These are phyloP conservation scores for Rhododendron kiyosumense DNA, from an alignment of 148 eudicot genomes.

Conservation along the genomic window DNA sequence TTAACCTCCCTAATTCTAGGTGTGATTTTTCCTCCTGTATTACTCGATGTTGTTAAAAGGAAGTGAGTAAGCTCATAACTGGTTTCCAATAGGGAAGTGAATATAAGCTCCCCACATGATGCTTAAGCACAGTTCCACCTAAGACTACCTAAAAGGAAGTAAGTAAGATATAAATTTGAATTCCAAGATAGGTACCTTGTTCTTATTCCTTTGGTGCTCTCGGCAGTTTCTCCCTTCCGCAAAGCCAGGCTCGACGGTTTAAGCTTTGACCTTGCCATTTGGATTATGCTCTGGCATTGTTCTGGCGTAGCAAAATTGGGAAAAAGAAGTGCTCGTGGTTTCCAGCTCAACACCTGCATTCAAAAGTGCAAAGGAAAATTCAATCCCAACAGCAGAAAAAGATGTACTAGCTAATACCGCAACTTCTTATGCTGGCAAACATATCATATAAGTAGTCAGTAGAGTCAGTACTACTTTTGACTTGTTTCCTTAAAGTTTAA, in stretches of 20 bases:
- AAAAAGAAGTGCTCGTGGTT: constrained; percentile 49
- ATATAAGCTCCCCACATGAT: background rate
- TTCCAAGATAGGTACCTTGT: constrained; percentile 34
- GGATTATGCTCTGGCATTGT: constrained; percentile 47
- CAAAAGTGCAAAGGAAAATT: constrained; percentile 4
- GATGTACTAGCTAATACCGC: background rate
- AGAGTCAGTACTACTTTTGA: background rate
- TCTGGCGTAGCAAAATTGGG: constrained; percentile 61
- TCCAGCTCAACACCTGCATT: constrained; percentile 66
- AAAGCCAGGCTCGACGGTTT: constrained; percentile 57
- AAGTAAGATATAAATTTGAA: background rate
- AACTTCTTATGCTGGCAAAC: background rate
- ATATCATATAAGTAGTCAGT: background rate
- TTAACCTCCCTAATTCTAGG: background rate
- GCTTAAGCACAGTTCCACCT: background rate
- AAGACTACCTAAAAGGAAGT: background rate
- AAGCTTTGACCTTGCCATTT: constrained; percentile 41
- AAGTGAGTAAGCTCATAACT: background rate
- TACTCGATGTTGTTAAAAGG: background rate
- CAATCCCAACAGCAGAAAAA: background rate
- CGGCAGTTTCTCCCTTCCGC: constrained; percentile 63
- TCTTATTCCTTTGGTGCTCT: constrained; percentile 53
- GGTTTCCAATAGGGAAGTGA: background rate
- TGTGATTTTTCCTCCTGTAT: background rate
- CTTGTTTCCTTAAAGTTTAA: background rate